Evolutionary conservation across 83 land plant genomes (phyloP).

Genomic region (Isoetes engelmannii): DNA sequence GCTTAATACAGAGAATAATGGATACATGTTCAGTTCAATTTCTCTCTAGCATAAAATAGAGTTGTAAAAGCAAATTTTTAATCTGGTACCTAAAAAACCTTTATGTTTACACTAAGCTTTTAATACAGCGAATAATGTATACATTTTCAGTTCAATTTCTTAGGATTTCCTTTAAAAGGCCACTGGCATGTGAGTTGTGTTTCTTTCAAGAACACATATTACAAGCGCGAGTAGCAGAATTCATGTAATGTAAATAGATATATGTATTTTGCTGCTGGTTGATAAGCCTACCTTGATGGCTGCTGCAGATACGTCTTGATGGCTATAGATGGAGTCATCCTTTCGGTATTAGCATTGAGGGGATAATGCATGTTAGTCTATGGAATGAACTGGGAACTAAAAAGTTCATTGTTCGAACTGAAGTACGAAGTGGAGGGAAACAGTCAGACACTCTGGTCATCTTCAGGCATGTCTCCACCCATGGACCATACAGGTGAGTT

Average conservation of each 20-base stretch:
- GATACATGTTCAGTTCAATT: too few species aligned
- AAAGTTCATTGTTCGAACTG: constrained; percentile 37
- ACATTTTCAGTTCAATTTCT: too few species aligned
- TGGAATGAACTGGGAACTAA: constrained; percentile 35
- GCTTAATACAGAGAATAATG: too few species aligned
- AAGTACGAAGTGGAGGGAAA: constrained; percentile 66
- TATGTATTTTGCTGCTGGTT: neutral
- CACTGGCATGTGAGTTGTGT: too few species aligned
- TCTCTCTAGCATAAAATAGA: too few species aligned
- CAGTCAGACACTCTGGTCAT: constrained; percentile 65
- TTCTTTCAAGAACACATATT: too few species aligned
- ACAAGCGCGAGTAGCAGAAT: too few species aligned
- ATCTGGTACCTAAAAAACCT: too few species aligned
- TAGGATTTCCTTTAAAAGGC: too few species aligned
- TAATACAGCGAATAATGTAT: too few species aligned
- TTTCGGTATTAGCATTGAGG: constrained; percentile 67
- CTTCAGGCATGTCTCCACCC: constrained; percentile 57
- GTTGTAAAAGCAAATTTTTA: too few species aligned
- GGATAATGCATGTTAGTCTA: constrained; percentile 47
- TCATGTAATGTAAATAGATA: neutral
- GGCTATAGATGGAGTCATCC: constrained; percentile 85
- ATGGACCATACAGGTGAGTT: constrained; percentile 76
- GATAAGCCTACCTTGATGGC: neutral
- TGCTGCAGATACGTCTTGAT: constrained; percentile 55
- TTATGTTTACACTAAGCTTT: too few species aligned